phyloP scores from a whole-genome alignment of 192 early-diverging fungal species.

The Haplosporangium gracile region DNA sequence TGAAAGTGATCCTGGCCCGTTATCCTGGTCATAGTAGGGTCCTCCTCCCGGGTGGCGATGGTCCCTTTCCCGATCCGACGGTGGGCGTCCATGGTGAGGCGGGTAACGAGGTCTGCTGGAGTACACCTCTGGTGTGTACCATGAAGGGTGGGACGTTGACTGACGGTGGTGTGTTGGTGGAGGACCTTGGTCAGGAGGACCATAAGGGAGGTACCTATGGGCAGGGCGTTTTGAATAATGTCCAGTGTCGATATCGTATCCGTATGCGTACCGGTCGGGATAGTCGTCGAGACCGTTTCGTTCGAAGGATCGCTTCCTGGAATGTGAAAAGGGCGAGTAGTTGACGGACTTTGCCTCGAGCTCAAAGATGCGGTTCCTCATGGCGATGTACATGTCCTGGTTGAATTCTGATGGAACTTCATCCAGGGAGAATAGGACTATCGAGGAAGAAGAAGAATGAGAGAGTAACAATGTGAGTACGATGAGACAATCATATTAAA shows the following conservation, averaged over 20 bases:
- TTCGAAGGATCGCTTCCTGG: constrained; percentile 36
- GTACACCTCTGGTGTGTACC: constrained; percentile 51
- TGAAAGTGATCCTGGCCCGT: constrained; percentile 1
- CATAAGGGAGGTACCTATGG: neutral
- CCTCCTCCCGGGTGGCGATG: neutral
- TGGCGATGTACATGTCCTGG: constrained; percentile 47
- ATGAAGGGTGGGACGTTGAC: constrained; percentile 41
- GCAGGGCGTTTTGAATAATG: constrained; percentile 26
- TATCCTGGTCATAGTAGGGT: neutral
- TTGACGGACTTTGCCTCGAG: constrained; percentile 41
- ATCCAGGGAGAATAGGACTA: constrained; percentile 50
- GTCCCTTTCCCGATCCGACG: constrained; percentile 15
- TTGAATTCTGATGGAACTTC: constrained; percentile 42
- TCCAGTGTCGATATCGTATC: neutral
- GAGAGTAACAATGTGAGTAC: neutral
- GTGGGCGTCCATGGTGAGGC: constrained; percentile 5
- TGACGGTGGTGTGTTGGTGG: neutral
- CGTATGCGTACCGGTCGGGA: neutral
- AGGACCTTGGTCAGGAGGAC: neutral
- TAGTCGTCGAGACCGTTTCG: constrained; percentile 27
- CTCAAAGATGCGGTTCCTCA: constrained; percentile 51
- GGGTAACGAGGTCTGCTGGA: constrained; percentile 11
- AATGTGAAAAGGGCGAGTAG: constrained; percentile 36
- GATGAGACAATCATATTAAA: no score
- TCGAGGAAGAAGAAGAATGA: neutral